phyloP scores from a whole-genome alignment of 2,329 filamentous ascomycete species.

The Diaporthe citriasiana region DNA sequence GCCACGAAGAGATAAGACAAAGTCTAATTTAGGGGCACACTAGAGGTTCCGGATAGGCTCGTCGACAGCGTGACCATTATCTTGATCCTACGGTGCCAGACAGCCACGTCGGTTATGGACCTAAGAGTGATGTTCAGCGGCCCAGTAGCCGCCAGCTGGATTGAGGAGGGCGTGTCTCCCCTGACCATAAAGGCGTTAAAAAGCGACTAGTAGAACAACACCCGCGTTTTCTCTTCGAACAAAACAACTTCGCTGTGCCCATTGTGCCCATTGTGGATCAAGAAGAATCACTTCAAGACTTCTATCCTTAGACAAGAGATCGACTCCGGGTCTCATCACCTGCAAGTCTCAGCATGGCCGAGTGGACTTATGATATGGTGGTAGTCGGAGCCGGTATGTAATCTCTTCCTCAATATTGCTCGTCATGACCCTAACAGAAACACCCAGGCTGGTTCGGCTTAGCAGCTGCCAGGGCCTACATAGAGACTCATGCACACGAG shows the following conservation, averaged over 20 bases:
- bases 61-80: neutral
- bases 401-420: neutral
- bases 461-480: conserved; percentile 65
- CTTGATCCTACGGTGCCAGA: neutral
- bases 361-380: conserved; percentile 35
- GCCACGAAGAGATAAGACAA: conserved; percentile 1
- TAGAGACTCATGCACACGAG: conserved; percentile 61
- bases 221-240: neutral
- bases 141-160: conserved; percentile 18
- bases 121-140: conserved; percentile 3
- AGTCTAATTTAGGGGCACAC: conserved; percentile 4
- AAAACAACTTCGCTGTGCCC: neutral
- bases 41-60: neutral
- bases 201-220: neutral
- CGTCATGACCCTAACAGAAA: neutral
- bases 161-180: neutral
- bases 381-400: conserved; percentile 42
- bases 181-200: conserved; percentile 20
- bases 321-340: neutral
- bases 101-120: conserved; percentile 28
- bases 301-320: neutral
- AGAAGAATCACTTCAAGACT: neutral
- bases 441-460: conserved; percentile 64
- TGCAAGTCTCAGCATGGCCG: conserved; percentile 24
- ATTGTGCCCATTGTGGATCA: no score